Base-by-base conservation (phyloP, 345 rosid species). In the Eutrema japonicum region DNA sequence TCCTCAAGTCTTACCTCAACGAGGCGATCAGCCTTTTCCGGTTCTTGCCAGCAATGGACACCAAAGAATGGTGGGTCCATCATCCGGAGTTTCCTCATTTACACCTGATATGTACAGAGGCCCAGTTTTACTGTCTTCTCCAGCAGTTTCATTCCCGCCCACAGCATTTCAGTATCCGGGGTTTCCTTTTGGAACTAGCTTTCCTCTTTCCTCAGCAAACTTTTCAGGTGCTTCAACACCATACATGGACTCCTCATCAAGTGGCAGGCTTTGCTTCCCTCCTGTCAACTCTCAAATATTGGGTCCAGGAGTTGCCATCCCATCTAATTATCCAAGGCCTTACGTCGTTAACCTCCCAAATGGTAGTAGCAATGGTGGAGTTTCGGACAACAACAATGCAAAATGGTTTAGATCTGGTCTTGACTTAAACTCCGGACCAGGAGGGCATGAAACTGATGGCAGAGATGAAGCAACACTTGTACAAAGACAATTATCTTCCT, bases 381-480 rank as follows among this genome's bases (percentile, higher is more conserved):
- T 71, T 26, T 38, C 46, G 6, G 79, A 76, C 6, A 53, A 26
- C 40, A 92, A 84, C 46, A 80, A 78, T 72, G 83, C 83, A 73
- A 90, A 87, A 77, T 87, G 93, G 96, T 86, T 66, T 61, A 83
- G 96, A 67, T 70, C 63, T 53, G 83, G 83, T n/a, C 81, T 95
- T 40, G 99, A 95, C 71, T 83, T 95, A 22, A 95, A 95, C 72
- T 78, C 96, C 0, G 99, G 99, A 49, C 99, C 99, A 27, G 85
- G 85, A 69, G 88, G 80, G 29, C 79, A 77, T 2, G 97, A 91
- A 8, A 50, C 70, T 42, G 98, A 95, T 57, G 86, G 84, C 58
- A 87, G 92, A 82, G 98, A 87, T 57, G 84, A 75, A 9, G 58
- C 83, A 4, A 10, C 89, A 45, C 74, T 82, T 78, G 77, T 76